A percentile compares a stretch with the other conserved stretches of the same genome.
phyloP scores from a whole-genome alignment of 345 rosid species.

The Dovyalis caffra region DNA sequence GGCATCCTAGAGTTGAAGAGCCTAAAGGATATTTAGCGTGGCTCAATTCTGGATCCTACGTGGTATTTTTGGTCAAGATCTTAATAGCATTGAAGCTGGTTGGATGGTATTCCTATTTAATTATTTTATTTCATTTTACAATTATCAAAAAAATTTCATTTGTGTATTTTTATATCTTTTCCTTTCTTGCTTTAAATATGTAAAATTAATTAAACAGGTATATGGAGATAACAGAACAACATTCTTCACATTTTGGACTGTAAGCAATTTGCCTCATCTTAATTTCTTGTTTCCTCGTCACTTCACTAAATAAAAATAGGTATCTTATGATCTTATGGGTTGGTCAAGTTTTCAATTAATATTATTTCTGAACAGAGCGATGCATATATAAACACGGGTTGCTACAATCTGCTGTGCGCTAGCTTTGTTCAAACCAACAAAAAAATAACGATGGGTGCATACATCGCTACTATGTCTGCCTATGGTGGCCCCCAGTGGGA shows the following conservation, averaged over 20 bases:
- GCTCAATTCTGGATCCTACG: constrained; percentile 31
- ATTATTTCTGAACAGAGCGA: constrained; percentile 56
- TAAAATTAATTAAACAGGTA: constrained; percentile 26
- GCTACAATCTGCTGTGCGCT: constrained; percentile 87
- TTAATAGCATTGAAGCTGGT: constrained; percentile 36
- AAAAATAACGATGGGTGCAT: constrained; percentile 88
- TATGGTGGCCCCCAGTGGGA: constrained; percentile 63
- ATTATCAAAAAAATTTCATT: no score
- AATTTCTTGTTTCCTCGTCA: neutral
- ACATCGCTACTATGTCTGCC: constrained; percentile 77
- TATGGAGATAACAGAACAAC: constrained; percentile 30
- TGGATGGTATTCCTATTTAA: constrained; percentile 24
- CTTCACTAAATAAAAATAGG: no score
- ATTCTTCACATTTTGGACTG: constrained; percentile 37
- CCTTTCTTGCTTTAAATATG: neutral
- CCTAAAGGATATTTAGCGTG: constrained; percentile 32
- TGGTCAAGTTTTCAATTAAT: neutral
- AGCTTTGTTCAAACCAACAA: constrained; percentile 89
- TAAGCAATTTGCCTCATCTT: constrained; percentile 9
- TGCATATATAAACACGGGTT: constrained; percentile 92
- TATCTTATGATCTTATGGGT: no score
- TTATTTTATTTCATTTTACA: no score
- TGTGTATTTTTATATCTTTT: neutral
- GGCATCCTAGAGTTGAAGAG: constrained; percentile 80
- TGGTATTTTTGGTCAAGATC: constrained; percentile 30